phyloP scores from a whole-genome alignment of 2,329 filamentous ascomycete genomes.

The Huntiella decipiens region DNA sequence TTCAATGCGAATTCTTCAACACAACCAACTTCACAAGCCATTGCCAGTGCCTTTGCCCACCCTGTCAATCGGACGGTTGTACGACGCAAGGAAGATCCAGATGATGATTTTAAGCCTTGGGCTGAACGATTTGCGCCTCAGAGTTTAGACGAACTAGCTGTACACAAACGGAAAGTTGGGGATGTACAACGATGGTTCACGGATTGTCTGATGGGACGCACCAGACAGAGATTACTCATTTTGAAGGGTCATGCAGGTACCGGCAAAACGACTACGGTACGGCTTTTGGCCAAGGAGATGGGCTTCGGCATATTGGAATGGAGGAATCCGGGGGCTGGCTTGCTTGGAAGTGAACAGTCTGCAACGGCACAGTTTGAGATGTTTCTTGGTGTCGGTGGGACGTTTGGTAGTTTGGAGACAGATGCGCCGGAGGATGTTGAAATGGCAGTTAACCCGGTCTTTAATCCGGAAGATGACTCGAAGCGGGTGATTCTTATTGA shows the following conservation, averaged over 20 bases:
- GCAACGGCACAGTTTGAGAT: conserved; percentile 74
- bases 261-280: conserved; percentile 79
- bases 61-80: not conserved
- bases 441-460: not conserved
- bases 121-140: conserved; percentile 63
- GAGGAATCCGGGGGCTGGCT: conserved; percentile 57
- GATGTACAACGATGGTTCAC: conserved; percentile 75
- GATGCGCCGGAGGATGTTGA: conserved; percentile 6
- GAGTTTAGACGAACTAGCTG: conserved; percentile 66
- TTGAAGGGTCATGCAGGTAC: conserved; percentile 81
- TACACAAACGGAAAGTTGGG: conserved; percentile 83
- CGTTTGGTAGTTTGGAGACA: conserved; percentile 52
- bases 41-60: not conserved
- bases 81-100: conserved; percentile 13
- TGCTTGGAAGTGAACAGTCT: conserved; percentile 45
- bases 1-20: conserved; percentile 1
- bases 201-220: conserved; percentile 45
- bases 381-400: conserved; percentile 65
- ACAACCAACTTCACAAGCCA: conserved; percentile 19
- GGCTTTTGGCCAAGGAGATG: conserved; percentile 59
- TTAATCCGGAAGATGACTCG: conserved; percentile 10
- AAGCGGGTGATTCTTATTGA: conserved; percentile 52
- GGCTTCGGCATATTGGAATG: conserved; percentile 67
- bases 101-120: conserved; percentile 57
- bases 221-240: conserved; percentile 56